Conservation (phyloP, 1,284 basidiomycete genomes). For the Trametes versicolor region DNA sequence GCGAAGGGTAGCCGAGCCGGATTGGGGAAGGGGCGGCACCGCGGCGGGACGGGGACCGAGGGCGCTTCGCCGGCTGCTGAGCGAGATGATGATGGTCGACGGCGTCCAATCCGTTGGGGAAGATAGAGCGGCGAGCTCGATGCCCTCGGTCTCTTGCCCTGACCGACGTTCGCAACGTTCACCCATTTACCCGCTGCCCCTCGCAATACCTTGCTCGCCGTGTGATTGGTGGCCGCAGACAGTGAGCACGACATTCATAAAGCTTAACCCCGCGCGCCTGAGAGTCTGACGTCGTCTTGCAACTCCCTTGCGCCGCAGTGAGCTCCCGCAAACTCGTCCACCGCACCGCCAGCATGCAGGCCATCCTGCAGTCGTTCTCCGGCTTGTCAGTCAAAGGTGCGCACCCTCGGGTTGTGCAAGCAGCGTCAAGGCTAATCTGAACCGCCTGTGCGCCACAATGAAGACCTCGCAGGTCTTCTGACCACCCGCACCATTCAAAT, state of each 20-base stretch:
- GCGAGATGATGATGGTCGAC: background rate
- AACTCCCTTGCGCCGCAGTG: slow-evolving; percentile 12
- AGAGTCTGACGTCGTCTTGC: slow-evolving; percentile 8
- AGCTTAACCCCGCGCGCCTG: background rate
- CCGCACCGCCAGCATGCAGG: slow-evolving; percentile 19
- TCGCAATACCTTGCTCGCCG: background rate
- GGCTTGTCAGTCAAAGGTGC: slow-evolving; percentile 14
- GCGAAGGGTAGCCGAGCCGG: too few species aligned
- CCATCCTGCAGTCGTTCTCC: slow-evolving; percentile 18
- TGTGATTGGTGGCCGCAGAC: slow-evolving; percentile 3
- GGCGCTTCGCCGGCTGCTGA: slow-evolving; percentile 2
- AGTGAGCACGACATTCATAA: slow-evolving; percentile 10
- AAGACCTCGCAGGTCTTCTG: slow-evolving; percentile 82
- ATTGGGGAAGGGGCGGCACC: too few species aligned
- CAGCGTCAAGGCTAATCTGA: slow-evolving; percentile 73
- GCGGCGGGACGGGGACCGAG: background rate
- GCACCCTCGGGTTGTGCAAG: slow-evolving; percentile 48
- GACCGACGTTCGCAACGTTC: slow-evolving; percentile 7
- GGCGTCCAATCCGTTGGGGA: slow-evolving; percentile 13
- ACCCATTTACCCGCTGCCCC: background rate
- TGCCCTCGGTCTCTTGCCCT: slow-evolving; percentile 3
- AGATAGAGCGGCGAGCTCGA: background rate
- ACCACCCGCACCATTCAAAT: slow-evolving; percentile 59
- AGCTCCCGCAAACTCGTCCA: slow-evolving; percentile 7
- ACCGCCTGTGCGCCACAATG: slow-evolving; percentile 66